A percentile compares a stretch with the other conserved stretches of the same genome.
phyloP scores from a whole-genome alignment of 495 filamentous ascomycete genomes.

The Penicillium odoratum region DNA sequence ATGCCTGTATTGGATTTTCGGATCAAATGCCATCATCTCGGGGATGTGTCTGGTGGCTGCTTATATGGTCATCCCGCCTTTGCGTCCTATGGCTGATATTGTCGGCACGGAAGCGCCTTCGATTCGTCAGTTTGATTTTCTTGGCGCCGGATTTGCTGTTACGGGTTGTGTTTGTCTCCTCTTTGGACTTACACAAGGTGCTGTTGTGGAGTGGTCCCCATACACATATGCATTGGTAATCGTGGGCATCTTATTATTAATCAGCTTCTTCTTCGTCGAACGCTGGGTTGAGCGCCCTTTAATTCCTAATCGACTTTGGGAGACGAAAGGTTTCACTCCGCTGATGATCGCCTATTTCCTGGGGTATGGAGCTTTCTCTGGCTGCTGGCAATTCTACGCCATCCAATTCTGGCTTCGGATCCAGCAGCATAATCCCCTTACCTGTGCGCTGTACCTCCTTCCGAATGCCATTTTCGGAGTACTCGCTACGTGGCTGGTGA shows the following conservation, averaged over 20 bases:
- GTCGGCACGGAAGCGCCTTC: conserved; percentile 27
- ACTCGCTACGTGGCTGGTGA: conserved; percentile 47
- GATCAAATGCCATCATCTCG: conserved; percentile 29
- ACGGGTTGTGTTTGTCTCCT: conserved; percentile 33
- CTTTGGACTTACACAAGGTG: conserved; percentile 35
- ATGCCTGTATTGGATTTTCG: conserved; percentile 35
- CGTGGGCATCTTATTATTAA: conserved; percentile 27
- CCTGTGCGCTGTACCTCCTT: conserved; percentile 42
- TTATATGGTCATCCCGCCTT: conserved; percentile 27
- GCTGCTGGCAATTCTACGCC: conserved; percentile 53
- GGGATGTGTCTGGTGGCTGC: conserved; percentile 28
- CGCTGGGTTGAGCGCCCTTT: conserved; percentile 27
- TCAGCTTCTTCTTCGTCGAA: conserved; percentile 31
- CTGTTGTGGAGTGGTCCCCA: conserved; percentile 28
- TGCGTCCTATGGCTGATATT: conserved; percentile 29
- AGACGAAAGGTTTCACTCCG: conserved; percentile 46
- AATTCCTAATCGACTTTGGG: conserved; percentile 36
- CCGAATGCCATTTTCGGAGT: conserved; percentile 48
- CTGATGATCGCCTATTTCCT: conserved; percentile 51
- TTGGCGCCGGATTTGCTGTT: conserved; percentile 26
- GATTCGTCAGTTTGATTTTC: conserved; percentile 32
- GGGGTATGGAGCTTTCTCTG: conserved; percentile 46
- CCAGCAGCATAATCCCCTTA: conserved; percentile 39
- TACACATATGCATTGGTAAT: conserved; percentile 31
- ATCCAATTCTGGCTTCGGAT: conserved; percentile 53